These are phyloP conservation scores for Salix arbutifolia DNA, from an alignment of 345 rosid genomes.

Conservation along the genomic window DNA sequence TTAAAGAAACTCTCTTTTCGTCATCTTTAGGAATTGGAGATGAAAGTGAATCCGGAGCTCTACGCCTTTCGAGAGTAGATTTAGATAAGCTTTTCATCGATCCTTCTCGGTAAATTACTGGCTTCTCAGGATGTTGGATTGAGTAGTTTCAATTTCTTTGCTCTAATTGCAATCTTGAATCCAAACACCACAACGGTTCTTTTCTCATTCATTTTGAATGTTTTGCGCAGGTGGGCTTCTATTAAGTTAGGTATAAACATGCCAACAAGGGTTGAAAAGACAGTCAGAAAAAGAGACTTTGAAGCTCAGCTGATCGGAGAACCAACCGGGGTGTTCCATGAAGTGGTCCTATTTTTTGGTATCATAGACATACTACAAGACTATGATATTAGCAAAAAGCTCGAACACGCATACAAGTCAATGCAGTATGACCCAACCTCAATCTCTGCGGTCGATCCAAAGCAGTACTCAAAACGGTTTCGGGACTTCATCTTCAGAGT, in stretches of 20 bases:
- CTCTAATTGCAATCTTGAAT: background rate
- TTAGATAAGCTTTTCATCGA: slow-evolving; percentile 54
- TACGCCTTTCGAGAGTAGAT: slow-evolving; percentile 53
- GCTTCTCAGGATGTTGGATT: too few species aligned
- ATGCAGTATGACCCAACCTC: slow-evolving; percentile 95
- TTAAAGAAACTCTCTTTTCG: slow-evolving; percentile 5
- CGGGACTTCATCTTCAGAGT: slow-evolving; percentile 79
- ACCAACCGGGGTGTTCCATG: slow-evolving; percentile 73
- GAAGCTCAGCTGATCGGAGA: slow-evolving; percentile 83
- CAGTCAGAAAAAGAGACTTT: slow-evolving; percentile 53
- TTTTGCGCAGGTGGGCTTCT: slow-evolving; percentile 57
- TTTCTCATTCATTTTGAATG: slow-evolving; percentile 6
- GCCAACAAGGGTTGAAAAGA: slow-evolving; percentile 75
- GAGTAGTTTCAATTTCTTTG: too few species aligned
- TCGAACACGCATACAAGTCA: slow-evolving; percentile 96
- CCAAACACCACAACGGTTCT: background rate
- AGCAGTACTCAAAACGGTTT: slow-evolving; percentile 84
- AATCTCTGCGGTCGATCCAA: slow-evolving; percentile 97
- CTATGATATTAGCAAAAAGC: slow-evolving; percentile 97
- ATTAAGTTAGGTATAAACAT: slow-evolving; percentile 67
- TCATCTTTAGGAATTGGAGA: slow-evolving; percentile 43
- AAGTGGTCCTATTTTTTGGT: slow-evolving; percentile 76
- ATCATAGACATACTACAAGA: slow-evolving; percentile 95
- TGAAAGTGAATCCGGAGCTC: slow-evolving; percentile 32
- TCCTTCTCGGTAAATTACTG: slow-evolving; percentile 52